Evolutionary conservation across 331 rosid genomes (phyloP), one percentile per base, ranked within the genome.

Genomic region (Rosa hybrid): DNA sequence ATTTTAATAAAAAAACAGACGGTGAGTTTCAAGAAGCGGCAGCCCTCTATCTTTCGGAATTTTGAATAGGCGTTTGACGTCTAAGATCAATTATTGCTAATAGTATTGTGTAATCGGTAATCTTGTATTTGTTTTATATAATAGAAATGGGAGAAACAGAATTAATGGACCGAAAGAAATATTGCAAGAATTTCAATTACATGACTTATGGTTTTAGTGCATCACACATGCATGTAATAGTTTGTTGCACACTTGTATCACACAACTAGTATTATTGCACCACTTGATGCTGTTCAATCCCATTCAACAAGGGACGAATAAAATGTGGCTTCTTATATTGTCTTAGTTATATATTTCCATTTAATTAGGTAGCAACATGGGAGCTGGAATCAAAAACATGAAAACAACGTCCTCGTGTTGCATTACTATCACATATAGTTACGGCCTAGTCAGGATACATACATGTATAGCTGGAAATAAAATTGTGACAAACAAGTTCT

Each of bases 381-480:
- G 63, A 57, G 63, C 27, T 57, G 63, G 63, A 57, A 20, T 57
- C 12, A 57, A 57, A 10, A 57, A 57, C 27, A 57, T 8, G 63
- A 57, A 10, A 57, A 57, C 27, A 11, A 57, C 23, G 1, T 57
- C 12, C 27, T 57, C 63, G 27, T 57, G 63, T 9, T 7, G n/a
- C 63, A n/a, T 57, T 57, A n/a, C 12, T 8, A 57, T 57, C 63
- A 57, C 8, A 57, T 5, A 23, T n/a, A 12, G 63, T 57, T n/a
- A 57, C 63, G 63, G 63, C 63, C 63, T 57, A n/a, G 63, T 57
- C 27, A 57, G 63, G 63, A n/a, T 57, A 57, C 63, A 57, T 57
- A n/a, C 11, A 18, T 54, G 23, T 54, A 54, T 54, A 54, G 60
- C 60, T 54, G 60, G 60, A 54, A 53, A 1, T 5, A 7, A 8